Percentiles rank a stretch among this genome's conserved stretches.
phyloP scores from a whole-genome alignment of 352 stramenopile species.

The Globisporangium rhizosaccharum region DNA sequence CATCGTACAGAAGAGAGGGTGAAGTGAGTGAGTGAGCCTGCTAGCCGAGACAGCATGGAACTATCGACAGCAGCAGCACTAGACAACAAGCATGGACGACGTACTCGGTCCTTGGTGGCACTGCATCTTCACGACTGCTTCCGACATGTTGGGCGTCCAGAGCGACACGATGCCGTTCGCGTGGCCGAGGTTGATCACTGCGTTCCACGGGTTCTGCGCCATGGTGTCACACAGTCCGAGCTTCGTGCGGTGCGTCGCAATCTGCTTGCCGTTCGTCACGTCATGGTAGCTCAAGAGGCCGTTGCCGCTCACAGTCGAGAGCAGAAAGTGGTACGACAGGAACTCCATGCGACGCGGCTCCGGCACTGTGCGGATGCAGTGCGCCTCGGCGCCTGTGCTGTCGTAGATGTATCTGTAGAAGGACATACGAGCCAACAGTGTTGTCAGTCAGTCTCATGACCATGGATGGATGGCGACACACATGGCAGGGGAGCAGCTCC shows the following conservation, averaged over 20 bases:
- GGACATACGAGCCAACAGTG: not conserved
- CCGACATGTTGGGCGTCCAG: conserved; percentile 94
- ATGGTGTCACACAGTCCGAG: conserved; percentile 91
- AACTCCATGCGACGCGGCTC: conserved; percentile 94
- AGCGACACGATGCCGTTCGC: conserved; percentile 97
- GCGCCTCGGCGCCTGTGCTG: conserved; percentile 93
- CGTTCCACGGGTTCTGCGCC: conserved; percentile 95
- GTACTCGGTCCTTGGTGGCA: conserved; percentile 94
- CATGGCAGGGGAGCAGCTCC: not conserved
- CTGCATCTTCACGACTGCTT: conserved; percentile 96
- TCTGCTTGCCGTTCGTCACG: conserved; percentile 91
- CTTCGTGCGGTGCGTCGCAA: conserved; percentile 90
- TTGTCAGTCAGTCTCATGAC: too few relatives aligned
- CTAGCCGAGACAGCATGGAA: not conserved
- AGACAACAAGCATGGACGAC: conserved; percentile 11
- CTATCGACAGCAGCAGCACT: not conserved
- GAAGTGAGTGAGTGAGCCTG: conserved; percentile 1
- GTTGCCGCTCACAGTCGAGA: conserved; percentile 92
- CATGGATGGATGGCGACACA: not conserved
- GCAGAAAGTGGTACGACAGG: conserved; percentile 98
- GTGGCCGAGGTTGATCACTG: conserved; percentile 95
- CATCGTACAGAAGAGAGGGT: conserved; percentile 9
- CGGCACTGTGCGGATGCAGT: conserved; percentile 92
- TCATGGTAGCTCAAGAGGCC: conserved; percentile 94
- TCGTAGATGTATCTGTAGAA: conserved; percentile 94